Conservation (phyloP, 768 basidiomycete genomes). For the Gloeopeniophorella convolvens region DNA sequence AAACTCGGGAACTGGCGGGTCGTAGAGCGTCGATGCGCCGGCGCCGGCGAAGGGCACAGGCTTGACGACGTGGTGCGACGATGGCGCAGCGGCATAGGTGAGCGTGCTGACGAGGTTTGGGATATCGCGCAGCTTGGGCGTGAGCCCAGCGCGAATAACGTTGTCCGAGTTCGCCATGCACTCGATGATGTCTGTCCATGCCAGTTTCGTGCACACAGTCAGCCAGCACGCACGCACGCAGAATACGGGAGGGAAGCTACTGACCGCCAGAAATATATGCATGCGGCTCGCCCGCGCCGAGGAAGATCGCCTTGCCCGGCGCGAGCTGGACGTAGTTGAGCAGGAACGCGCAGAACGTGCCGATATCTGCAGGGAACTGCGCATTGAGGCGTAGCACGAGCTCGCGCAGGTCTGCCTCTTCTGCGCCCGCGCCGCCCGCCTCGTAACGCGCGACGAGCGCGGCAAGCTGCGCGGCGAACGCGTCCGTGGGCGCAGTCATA, state of each 20-base stretch:
- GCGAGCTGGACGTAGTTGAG: slow-evolving; percentile 79
- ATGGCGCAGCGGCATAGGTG: slow-evolving; percentile 72
- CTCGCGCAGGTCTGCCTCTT: slow-evolving; percentile 44
- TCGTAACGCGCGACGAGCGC: slow-evolving; percentile 60
- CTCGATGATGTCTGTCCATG: slow-evolving; percentile 97
- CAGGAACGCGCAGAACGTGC: slow-evolving; percentile 86
- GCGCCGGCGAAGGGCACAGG: slow-evolving; percentile 42
- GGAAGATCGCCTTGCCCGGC: slow-evolving; percentile 87
- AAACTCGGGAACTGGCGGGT: slow-evolving; percentile 93
- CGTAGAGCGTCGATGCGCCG: slow-evolving; percentile 52
- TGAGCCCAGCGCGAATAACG: slow-evolving; percentile 96
- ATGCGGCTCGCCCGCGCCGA: slow-evolving; percentile 95
- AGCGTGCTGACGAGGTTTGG: slow-evolving; percentile 82
- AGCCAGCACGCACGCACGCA: not conserved
- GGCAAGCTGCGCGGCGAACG: slow-evolving; percentile 48
- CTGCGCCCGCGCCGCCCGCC: slow-evolving; percentile 31
- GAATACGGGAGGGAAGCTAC: slow-evolving; percentile 21
- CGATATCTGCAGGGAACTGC: slow-evolving; percentile 90
- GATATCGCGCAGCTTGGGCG: slow-evolving; percentile 93
- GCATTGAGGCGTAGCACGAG: slow-evolving; percentile 56
- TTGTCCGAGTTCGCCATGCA: slow-evolving; percentile 99
- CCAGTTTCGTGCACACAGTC: not conserved
- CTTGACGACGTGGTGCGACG: slow-evolving; percentile 61
- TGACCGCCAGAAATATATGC: slow-evolving; percentile 91
- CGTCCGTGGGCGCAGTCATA: slow-evolving; percentile 66